phyloP scores from a whole-genome alignment of 176 grass and related monocot species.

The Aegilops sharonensis region DNA sequence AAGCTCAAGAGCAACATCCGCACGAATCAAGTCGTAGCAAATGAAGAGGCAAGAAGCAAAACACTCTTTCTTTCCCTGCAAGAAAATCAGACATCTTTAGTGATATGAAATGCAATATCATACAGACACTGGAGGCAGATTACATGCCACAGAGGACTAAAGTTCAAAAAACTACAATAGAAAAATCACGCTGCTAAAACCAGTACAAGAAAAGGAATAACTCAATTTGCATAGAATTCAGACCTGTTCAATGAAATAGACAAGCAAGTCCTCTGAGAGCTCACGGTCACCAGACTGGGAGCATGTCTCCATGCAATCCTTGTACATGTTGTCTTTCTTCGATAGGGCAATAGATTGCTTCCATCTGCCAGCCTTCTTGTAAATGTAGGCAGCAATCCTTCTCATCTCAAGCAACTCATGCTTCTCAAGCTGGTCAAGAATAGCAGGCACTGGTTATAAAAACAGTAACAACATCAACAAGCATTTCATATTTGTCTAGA shows the following conservation, averaged over 20 bases:
- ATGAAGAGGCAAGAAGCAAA: conserved; percentile 99
- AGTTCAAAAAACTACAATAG: neutral
- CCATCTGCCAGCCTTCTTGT: conserved; percentile 99
- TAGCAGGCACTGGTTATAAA: conserved; percentile 21
- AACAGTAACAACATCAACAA: neutral
- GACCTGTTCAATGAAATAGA: conserved; percentile 98
- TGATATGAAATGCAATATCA: conserved; percentile 4
- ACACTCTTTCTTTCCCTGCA: conserved; percentile 99
- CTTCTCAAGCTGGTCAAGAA: conserved; percentile 79
- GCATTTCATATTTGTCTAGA: neutral
- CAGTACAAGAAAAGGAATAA: neutral
- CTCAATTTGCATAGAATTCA: neutral
- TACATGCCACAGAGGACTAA: neutral
- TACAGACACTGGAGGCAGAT: neutral
- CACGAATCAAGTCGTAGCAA: conserved; percentile 95
- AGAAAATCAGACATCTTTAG: conserved; percentile 15
- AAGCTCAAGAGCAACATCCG: conserved; percentile 96
- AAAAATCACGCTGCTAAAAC: neutral
- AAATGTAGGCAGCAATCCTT: conserved; percentile 97
- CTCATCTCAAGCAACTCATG: conserved; percentile 99
- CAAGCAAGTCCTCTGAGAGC: conserved; percentile 85
- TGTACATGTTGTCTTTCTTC: conserved; percentile 99
- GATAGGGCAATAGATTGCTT: conserved; percentile 93
- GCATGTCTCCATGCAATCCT: conserved; percentile 99
- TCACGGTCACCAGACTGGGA: conserved; percentile 92